Base-by-base conservation (phyloP, 495 filamentous ascomycete species). In the Penicillium alfredii region DNA sequence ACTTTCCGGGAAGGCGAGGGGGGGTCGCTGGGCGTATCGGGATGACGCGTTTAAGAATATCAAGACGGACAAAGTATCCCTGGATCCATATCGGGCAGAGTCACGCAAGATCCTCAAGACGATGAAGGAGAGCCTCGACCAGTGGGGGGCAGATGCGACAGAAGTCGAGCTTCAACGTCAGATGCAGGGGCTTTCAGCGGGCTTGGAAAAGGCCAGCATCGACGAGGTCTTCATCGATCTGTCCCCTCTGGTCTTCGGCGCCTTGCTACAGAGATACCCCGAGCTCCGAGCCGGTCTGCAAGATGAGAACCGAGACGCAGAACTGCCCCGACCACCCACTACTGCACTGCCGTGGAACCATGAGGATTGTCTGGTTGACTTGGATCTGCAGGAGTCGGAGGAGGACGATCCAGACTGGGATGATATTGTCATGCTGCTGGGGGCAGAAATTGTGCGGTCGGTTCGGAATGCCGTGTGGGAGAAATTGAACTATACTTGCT, bases 181-280 rank as follows among this genome's bases (percentile, higher is more conserved):
- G 23, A 56, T 81, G 29, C 85, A 86, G 53, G 53, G 55, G 0
- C 23, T 57, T 0, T 44, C 44, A 8, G 57, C 63, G 7, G 73
- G 66, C 39, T 75, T 95, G 33, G 92, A 97, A 63, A 97, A 97
- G 55, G 92, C 92, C 10, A 80, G 85, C 51, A 80, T 97, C 23
- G 80, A 84, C 49, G 92, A 98, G 61, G 87, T 94, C 11, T 97
- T 95, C 58, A 64, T 96, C 28, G 92, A 97, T 63, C 56, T 98
- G 30, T 90, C 85, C 21, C 80, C 82, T 4, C 80, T 95, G 37
- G 68, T 96, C 0, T 82, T 90, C 56, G 70, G 68, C 15, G 67
- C 86, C 10, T 63, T 97, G 33, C 68, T 95, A 18, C 75, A 82
- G 49, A 66, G 85, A 42, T 95, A 86, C 59, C 82, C 85, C 1